Evolutionary conservation across 2,329 filamentous ascomycete species (phyloP).

Genomic region (Penicillium frequentans): DNA sequence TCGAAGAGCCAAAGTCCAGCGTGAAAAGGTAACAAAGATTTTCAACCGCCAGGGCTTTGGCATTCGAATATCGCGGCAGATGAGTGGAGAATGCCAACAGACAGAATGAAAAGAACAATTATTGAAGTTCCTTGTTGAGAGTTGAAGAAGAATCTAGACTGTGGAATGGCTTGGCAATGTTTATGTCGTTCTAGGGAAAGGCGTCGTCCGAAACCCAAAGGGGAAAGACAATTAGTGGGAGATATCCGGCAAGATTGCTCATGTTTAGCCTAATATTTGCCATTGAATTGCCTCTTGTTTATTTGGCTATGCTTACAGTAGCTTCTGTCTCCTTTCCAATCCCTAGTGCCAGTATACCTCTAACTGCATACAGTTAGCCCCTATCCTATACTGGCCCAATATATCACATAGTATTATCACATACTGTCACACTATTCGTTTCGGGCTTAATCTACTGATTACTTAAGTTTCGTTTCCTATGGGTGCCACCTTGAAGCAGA

Average conservation of each 20-base stretch:
- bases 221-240: background rate
- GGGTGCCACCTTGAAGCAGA: too few relatives aligned
- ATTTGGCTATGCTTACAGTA: background rate
- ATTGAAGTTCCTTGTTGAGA: background rate
- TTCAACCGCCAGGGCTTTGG: background rate
- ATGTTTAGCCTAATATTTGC: background rate
- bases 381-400: too few relatives aligned
- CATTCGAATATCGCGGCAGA: background rate
- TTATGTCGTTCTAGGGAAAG: background rate
- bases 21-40: background rate
- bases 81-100: background rate
- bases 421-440: too few relatives aligned
- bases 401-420: too few relatives aligned
- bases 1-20: background rate
- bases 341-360: too few relatives aligned
- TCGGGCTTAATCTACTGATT: too few relatives aligned
- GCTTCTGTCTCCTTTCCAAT: too few relatives aligned
- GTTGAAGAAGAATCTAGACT: background rate
- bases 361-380: too few relatives aligned
- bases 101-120: background rate
- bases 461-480: too few relatives aligned
- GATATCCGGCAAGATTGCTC: background rate
- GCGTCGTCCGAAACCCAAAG: background rate
- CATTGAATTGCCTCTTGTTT: background rate
- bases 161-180: background rate